phyloP scores from a whole-genome alignment of 228 moss, liverwort and hornwort species.

The Sphagnum magellanicum region DNA sequence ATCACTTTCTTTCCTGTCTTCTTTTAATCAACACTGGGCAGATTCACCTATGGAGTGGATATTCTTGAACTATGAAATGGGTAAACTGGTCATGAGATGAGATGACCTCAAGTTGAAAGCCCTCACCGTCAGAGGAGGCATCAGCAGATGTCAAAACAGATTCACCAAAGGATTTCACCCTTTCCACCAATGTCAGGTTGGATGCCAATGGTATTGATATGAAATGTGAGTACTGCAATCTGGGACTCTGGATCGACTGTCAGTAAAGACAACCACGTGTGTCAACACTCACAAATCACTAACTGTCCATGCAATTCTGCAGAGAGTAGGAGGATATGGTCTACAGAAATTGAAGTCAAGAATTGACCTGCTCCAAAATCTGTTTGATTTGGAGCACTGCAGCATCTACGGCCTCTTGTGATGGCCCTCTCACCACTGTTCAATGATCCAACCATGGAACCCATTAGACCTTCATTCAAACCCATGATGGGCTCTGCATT shows the following conservation, averaged over 20 bases:
- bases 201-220: constrained; percentile 75
- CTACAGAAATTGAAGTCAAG: not conserved
- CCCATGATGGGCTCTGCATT: not conserved
- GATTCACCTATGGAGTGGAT: too few species aligned
- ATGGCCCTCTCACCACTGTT: constrained; percentile 36
- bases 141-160: constrained; percentile 35
- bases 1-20: too few species aligned
- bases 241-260: constrained; percentile 64
- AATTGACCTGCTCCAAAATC: constrained; percentile 35
- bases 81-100: not conserved
- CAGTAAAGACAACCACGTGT: not conserved
- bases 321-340: too few species aligned
- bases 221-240: constrained; percentile 80
- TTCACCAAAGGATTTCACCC: constrained; percentile 49
- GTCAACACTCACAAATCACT: too few species aligned
- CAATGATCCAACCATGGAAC: not conserved
- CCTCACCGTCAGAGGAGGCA: constrained; percentile 20
- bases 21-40: too few species aligned
- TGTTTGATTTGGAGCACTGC: constrained; percentile 29
- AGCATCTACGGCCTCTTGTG: constrained; percentile 29
- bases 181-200: constrained; percentile 49
- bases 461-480: not conserved
- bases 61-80: too few species aligned
- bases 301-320: too few species aligned
- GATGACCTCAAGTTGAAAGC: constrained; percentile 2